phyloP scores from a whole-genome alignment of 495 filamentous ascomycete genomes.

The Neurospora sp. region DNA sequence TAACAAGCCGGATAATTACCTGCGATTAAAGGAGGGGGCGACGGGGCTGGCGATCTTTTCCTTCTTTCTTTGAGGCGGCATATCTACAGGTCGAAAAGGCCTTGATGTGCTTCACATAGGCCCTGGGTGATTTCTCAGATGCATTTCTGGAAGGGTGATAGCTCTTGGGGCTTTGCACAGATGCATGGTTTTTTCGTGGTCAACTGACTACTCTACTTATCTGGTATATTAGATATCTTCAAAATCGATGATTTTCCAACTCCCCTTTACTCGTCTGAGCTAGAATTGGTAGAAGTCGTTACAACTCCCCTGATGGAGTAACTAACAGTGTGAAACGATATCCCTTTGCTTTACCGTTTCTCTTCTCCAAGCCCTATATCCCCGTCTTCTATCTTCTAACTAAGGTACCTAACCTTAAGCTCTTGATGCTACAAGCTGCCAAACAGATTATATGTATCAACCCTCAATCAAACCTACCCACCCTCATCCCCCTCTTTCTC shows the following conservation, averaged over 20 bases:
- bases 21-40: too few species aligned
- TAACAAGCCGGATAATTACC: neutral
- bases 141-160: neutral
- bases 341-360: neutral
- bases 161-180: neutral
- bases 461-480: neutral
- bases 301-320: neutral
- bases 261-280: too few species aligned
- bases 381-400: neutral
- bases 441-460: too few species aligned
- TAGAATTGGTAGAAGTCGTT: too few species aligned
- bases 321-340: neutral
- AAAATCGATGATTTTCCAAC: too few species aligned
- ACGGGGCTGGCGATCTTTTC: neutral
- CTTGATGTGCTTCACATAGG: neutral
- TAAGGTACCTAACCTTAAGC: neutral
- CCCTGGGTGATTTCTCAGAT: neutral
- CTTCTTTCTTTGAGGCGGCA: neutral
- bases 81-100: too few species aligned
- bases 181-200: neutral
- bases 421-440: too few species aligned
- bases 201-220: too few species aligned
- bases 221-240: too few species aligned
- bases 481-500: neutral
- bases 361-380: neutral